These are phyloP conservation scores for Colletotrichum aenigma DNA, from an alignment of 2,329 filamentous ascomycete species.

Conservation along the genomic window DNA sequence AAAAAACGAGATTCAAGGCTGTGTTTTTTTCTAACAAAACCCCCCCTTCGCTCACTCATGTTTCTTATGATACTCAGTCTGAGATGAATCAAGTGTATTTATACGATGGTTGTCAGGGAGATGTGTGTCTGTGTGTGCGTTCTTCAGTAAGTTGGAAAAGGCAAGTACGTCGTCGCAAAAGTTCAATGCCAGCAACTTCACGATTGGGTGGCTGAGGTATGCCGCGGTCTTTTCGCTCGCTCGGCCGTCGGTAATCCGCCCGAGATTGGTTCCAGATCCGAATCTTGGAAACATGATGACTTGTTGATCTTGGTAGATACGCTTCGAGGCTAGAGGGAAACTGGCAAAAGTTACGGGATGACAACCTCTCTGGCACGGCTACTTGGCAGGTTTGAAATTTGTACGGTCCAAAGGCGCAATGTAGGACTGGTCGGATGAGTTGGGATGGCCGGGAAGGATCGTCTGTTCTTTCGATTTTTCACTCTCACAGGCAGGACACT, in stretches of 20 bases:
- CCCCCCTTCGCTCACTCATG: not conserved
- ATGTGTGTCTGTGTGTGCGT: not conserved
- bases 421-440: not conserved
- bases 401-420: not conserved
- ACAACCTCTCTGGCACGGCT: not conserved
- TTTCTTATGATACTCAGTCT: conserved; percentile 9
- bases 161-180: not conserved
- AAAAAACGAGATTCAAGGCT: not conserved
- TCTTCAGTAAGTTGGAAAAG: not conserved
- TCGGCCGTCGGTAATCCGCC: not conserved
- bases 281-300: not conserved
- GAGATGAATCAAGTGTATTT: conserved; percentile 18
- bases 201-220: not conserved
- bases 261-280: not conserved
- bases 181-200: not conserved
- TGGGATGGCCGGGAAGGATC: not conserved
- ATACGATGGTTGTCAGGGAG: not conserved
- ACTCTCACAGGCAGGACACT: not conserved
- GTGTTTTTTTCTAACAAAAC: not conserved
- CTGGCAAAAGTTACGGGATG: not conserved
- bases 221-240: not conserved
- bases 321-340: not conserved
- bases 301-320: not conserved
- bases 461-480: not conserved
- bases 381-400: not conserved